Percentiles rank a stretch among this genome's conserved stretches.
These are phyloP conservation scores for Drechslerella coelobrocha DNA, from an alignment of 2,329 filamentous ascomycete species.

Conservation along the genomic window DNA sequence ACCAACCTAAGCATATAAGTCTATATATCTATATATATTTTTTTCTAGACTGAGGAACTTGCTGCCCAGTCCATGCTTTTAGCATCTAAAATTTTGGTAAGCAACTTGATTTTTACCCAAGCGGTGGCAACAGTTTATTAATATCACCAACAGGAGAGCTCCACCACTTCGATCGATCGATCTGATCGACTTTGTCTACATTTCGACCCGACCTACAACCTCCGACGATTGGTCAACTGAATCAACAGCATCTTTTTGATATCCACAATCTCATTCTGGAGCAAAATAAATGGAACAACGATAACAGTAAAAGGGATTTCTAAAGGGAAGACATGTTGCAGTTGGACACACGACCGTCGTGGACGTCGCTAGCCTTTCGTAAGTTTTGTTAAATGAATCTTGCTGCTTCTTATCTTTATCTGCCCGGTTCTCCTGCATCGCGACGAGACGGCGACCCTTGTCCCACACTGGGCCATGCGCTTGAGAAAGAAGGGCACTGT, in stretches of 20 bases:
- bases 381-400: conserved; percentile 7
- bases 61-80: too few species aligned
- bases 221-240: too few species aligned
- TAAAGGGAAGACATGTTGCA: conserved; percentile 42
- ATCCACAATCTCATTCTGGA: background rate
- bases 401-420: too few species aligned
- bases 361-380: conserved; percentile 30
- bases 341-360: conserved; percentile 34
- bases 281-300: conserved; percentile 40
- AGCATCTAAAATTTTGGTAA: background rate
- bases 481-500: too few species aligned
- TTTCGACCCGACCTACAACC: background rate
- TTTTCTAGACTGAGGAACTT: too few species aligned
- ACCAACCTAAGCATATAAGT: too few species aligned
- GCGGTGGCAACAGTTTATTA: background rate
- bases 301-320: conserved; percentile 16
- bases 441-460: background rate
- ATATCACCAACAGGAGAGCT: background rate
- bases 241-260: background rate
- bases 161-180: background rate
- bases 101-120: background rate
- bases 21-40: too few species aligned
- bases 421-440: background rate
- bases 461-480: too few species aligned
- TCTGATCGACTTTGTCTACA: background rate